Conservation (phyloP, 2,329 filamentous ascomycete species). For the Aureobasidium sp. region DNA sequence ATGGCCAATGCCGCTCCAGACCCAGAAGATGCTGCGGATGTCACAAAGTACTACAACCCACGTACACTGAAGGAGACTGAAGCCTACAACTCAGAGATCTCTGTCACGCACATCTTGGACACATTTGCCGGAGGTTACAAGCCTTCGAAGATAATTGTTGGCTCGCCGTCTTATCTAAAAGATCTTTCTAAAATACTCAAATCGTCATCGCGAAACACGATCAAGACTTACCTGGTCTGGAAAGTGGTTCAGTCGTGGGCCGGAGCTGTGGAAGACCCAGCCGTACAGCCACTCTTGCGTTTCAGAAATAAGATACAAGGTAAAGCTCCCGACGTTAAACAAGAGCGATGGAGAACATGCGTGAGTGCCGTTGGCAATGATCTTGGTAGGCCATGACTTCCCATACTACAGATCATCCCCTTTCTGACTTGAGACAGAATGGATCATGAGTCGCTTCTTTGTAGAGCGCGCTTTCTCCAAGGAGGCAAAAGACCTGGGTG, state of each 20-base stretch:
- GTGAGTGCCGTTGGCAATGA: constrained; percentile 51
- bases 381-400: constrained; percentile 34
- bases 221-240: constrained; percentile 60
- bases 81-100: constrained; percentile 32
- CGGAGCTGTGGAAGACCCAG: constrained; percentile 51
- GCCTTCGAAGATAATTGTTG: constrained; percentile 49
- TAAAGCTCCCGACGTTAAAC: constrained; percentile 50
- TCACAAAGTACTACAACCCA: constrained; percentile 63
- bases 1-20: constrained; percentile 50
- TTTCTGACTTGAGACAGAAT: constrained; percentile 26
- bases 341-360: constrained; percentile 62
- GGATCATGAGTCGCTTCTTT: constrained; percentile 66
- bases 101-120: constrained; percentile 33
- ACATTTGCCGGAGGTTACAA: constrained; percentile 1
- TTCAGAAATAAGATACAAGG: constrained; percentile 57
- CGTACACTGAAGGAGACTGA: constrained; percentile 49
- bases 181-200: constrained; percentile 51
- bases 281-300: constrained; percentile 51
- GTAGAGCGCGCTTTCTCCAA: constrained; percentile 61
- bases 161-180: constrained; percentile 54
- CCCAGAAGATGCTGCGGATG: constrained; percentile 52
- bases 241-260: constrained; percentile 52
- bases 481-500: constrained; percentile 58
- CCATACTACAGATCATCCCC: too few relatives aligned
- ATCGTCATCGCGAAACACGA: constrained; percentile 46